Evolutionary conservation across 345 rosid genomes (phyloP), one percentile per base, ranked within the genome.

Genomic region (Rhodamnia argentea): DNA sequence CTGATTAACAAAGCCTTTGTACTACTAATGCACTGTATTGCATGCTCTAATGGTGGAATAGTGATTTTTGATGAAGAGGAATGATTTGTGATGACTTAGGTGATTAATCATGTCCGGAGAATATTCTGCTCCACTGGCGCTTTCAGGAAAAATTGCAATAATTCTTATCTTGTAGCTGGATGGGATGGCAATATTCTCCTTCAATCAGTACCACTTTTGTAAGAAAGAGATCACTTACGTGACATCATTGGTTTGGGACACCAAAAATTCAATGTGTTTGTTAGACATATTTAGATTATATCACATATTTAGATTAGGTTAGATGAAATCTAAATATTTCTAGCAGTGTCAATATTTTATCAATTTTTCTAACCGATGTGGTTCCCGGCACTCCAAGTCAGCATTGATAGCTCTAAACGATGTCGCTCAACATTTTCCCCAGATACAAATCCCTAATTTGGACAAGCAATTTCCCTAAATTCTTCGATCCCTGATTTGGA

Each of bases 191-290:
- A 32, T 16, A 64, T 64, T 2, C 12, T 64, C 44, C 3, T 64
- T 32, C 76, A 18, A 4, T 32, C 32, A 32, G 2, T 5, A 8
- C 3, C 32, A 59, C 4, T 13, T 59, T 59, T 1, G 10, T 52
- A 0, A 52, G 0, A 14, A 52, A 52, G 14, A 0, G 0, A 2
- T 24, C 26, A 1, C 14, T 24, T 58, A 24, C 10, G 24, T 58
- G 26, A 0, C 29, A 26, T 58, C 2, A 0, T 24, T 2, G 3
- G 4, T 58, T 57, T 58, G 29, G 7, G 7, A 26, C 0, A 0
- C 24, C 11, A 10, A 0, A 23, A 57, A 23, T 57, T 10, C 6
- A 1, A 57, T 2, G 27, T 10, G 60, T n/a, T n/a, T n/a, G n/a
- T n/a, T n/a, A n/a, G n/a, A n/a, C n/a, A n/a, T n/a, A n/a, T n/a